Evolutionary conservation across 2,329 filamentous ascomycete genomes (phyloP).

Genomic region (Lachnellula cervina): DNA sequence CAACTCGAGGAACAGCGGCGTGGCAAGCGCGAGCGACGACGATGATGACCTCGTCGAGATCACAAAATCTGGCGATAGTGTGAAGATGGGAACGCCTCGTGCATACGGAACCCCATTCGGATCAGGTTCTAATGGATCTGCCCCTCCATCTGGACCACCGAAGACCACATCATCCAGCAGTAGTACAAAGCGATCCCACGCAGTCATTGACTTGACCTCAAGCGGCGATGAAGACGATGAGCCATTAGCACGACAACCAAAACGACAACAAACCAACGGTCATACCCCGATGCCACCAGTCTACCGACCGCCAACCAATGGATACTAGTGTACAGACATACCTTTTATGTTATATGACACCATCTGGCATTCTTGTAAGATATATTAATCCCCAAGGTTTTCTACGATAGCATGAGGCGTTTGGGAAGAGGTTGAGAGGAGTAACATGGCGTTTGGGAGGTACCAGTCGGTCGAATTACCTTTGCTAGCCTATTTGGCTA

Average conservation of each 20-base stretch:
- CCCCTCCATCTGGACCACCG: slow-evolving; percentile 32
- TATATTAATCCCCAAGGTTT: slow-evolving; percentile 4
- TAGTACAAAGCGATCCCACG: slow-evolving; percentile 39
- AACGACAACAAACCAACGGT: slow-evolving; percentile 26
- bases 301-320: slow-evolving; percentile 14
- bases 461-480: neutral
- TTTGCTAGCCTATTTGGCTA: neutral
- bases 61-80: slow-evolving; percentile 27
- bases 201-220: slow-evolving; percentile 50
- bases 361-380: slow-evolving; percentile 3
- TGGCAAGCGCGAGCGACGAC: slow-evolving; percentile 32
- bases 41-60: slow-evolving; percentile 49
- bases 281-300: slow-evolving; percentile 9
- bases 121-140: slow-evolving; percentile 29
- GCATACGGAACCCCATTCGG: slow-evolving; percentile 20
- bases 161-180: slow-evolving; percentile 14
- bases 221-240: slow-evolving; percentile 49
- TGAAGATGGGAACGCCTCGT: slow-evolving; percentile 26
- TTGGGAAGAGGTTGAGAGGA: neutral
- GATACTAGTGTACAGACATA: slow-evolving; percentile 4
- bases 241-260: slow-evolving; percentile 31
- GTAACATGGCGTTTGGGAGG: neutral
- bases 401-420: neutral
- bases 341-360: neutral
- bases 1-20: slow-evolving; percentile 18